phyloP scores from a whole-genome alignment of 176 grass and related monocot genomes.

The Triticum timopheevii region DNA sequence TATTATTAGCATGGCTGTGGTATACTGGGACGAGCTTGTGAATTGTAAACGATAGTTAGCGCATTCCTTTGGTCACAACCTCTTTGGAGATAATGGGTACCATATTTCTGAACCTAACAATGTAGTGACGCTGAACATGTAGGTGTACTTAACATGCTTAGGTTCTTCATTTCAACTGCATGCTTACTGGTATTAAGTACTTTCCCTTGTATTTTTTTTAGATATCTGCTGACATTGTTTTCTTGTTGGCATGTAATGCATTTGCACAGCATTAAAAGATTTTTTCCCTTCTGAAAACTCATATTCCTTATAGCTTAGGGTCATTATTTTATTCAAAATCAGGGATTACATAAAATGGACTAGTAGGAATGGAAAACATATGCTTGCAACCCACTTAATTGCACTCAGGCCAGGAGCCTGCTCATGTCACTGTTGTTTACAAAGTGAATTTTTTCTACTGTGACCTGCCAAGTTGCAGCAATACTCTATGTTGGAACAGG shows the following conservation, averaged over 20 bases:
- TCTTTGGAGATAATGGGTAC: background rate
- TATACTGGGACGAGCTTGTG: background rate
- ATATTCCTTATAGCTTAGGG: background rate
- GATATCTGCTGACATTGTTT: background rate
- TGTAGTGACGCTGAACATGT: constrained; percentile 8
- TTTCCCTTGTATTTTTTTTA: background rate
- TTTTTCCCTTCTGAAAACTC: background rate
- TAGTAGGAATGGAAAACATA: background rate
- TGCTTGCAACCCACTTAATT: background rate
- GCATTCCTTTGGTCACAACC: background rate
- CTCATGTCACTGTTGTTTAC: background rate
- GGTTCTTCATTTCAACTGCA: background rate
- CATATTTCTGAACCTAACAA: background rate
- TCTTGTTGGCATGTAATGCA: background rate
- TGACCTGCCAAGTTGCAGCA: background rate
- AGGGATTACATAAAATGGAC: constrained; percentile 1
- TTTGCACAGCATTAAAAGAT: background rate
- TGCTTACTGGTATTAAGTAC: constrained; percentile 4
- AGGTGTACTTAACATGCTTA: background rate
- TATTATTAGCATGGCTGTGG: background rate
- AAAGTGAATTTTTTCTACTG: background rate
- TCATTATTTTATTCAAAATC: constrained; percentile 2
- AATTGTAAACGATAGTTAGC: background rate
- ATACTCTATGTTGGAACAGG: background rate
- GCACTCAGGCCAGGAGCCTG: constrained; percentile 4